A percentile compares a stretch with the other conserved stretches of the same genome.
These are phyloP conservation scores for Lactarius trivialis DNA, from an alignment of 768 basidiomycete species.

Conservation along the genomic window DNA sequence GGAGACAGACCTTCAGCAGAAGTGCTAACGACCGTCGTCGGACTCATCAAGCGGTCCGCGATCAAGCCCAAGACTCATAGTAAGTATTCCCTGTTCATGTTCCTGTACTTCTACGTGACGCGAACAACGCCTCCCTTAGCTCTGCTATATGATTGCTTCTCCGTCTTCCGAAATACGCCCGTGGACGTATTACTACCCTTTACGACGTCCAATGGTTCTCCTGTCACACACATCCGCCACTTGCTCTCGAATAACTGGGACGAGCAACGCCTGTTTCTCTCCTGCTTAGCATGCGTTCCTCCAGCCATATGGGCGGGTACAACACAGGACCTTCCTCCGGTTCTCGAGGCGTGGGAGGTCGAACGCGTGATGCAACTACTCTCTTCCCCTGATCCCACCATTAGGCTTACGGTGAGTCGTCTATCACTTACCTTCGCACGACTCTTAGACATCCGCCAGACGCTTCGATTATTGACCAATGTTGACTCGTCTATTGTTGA, in stretches of 20 bases:
- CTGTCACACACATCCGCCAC: slow-evolving; percentile 45
- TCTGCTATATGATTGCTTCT: slow-evolving; percentile 15
- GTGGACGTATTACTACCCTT: slow-evolving; percentile 7
- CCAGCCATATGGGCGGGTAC: slow-evolving; percentile 65
- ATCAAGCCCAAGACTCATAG: slow-evolving; percentile 2
- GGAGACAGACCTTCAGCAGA: slow-evolving; percentile 16
- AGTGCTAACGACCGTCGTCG: slow-evolving; percentile 10
- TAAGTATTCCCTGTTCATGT: background rate
- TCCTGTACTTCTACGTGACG: background rate
- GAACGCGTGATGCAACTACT: slow-evolving; percentile 63
- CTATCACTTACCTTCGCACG: background rate
- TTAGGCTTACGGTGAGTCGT: slow-evolving; percentile 50
- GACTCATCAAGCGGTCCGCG: slow-evolving; percentile 15
- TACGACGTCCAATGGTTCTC: slow-evolving; percentile 10
- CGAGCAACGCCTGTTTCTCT: slow-evolving; percentile 59
- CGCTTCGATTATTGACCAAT: slow-evolving; percentile 46
- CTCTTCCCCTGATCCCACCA: slow-evolving; percentile 48
- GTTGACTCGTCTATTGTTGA: slow-evolving; percentile 56
- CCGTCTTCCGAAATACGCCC: slow-evolving; percentile 14
- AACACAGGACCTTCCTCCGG: slow-evolving; percentile 39
- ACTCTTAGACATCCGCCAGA: slow-evolving; percentile 37
- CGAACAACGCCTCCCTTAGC: background rate
- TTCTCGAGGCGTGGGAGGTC: slow-evolving; percentile 69
- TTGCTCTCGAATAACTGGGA: slow-evolving; percentile 57
- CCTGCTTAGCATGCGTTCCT: slow-evolving; percentile 54